These are phyloP conservation scores for Cordyceps tenuipes DNA, from an alignment of 2,329 filamentous ascomycete genomes.

Conservation along the genomic window DNA sequence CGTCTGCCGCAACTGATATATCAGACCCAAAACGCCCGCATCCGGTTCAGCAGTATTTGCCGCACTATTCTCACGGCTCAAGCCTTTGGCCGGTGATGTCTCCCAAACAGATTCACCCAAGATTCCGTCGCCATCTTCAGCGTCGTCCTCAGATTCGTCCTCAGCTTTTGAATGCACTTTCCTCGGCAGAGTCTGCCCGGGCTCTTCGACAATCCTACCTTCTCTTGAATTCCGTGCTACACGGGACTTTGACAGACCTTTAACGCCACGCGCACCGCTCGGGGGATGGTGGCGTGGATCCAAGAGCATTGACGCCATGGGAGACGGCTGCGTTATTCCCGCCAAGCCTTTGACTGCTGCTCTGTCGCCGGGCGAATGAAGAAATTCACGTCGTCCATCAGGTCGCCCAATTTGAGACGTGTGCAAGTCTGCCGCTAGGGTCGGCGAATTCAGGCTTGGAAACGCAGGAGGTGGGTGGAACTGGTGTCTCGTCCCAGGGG, in stretches of 20 bases:
- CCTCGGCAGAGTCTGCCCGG: constrained; percentile 37
- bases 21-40: constrained; percentile 47
- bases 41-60: constrained; percentile 38
- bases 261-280: constrained; percentile 34
- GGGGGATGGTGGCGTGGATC: constrained; percentile 69
- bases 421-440: constrained; percentile 47
- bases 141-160: constrained; percentile 48
- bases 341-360: constrained; percentile 16
- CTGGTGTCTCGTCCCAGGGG: constrained; percentile 41
- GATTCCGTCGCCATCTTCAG: constrained; percentile 37
- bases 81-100: constrained; percentile 42
- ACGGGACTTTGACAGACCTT: constrained; percentile 39
- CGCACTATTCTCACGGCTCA: constrained; percentile 45
- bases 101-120: constrained; percentile 55
- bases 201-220: constrained; percentile 47
- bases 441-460: constrained; percentile 60
- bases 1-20: constrained; percentile 51
- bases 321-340: constrained; percentile 45
- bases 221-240: constrained; percentile 38
- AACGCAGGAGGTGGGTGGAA: constrained; percentile 73
- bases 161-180: constrained; percentile 42
- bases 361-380: neutral
- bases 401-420: constrained; percentile 35
- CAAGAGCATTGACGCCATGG: constrained; percentile 64
- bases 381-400: constrained; percentile 16